A percentile compares a stretch with the other conserved stretches of the same genome.
These are phyloP conservation scores for Alternaria brassicicola DNA, from an alignment of 2,329 filamentous ascomycete genomes.

Conservation along the genomic window DNA sequence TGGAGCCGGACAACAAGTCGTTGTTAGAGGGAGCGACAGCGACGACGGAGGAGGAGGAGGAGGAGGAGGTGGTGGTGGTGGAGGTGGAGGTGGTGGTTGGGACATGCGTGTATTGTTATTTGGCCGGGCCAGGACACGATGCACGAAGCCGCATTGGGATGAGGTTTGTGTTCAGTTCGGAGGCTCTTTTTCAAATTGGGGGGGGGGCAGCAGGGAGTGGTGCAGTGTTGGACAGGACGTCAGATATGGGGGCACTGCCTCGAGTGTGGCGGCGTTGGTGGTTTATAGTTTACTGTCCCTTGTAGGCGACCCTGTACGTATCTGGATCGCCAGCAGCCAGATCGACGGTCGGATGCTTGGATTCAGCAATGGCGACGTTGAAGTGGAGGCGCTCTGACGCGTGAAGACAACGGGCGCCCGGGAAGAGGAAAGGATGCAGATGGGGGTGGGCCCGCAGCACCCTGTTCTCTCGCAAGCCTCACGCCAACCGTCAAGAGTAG, in stretches of 20 bases:
- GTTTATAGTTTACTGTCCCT: conserved; percentile 46
- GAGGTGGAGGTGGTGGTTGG: conserved; percentile 47
- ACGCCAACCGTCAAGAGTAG: conserved; percentile 36
- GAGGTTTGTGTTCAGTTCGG: conserved; percentile 44
- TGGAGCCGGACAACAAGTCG: conserved; percentile 40
- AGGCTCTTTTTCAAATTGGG: conserved; percentile 43
- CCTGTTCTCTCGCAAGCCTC: conserved; percentile 42
- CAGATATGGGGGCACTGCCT: conserved; percentile 48
- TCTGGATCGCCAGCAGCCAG: conserved; percentile 49
- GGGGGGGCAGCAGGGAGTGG: conserved; percentile 46
- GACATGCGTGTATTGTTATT: conserved; percentile 54
- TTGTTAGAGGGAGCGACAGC: conserved; percentile 51
- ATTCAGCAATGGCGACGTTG: conserved; percentile 46
- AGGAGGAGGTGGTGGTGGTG: conserved; percentile 47
- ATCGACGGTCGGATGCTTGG: conserved; percentile 43
- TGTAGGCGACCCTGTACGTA: conserved; percentile 45
- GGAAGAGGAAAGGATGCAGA: conserved; percentile 38
- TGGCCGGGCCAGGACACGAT: conserved; percentile 49
- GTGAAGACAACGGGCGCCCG: conserved; percentile 37
- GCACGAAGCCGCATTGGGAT: conserved; percentile 51
- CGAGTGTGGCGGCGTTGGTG: conserved; percentile 48
- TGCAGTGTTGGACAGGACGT: conserved; percentile 48
- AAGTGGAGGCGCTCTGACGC: conserved; percentile 45
- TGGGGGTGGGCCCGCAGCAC: conserved; percentile 35
- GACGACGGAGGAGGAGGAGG: too few species aligned